phyloP scores from a whole-genome alignment of 2,329 filamentous ascomycete species.

The Trichophyton schoenleinii region DNA sequence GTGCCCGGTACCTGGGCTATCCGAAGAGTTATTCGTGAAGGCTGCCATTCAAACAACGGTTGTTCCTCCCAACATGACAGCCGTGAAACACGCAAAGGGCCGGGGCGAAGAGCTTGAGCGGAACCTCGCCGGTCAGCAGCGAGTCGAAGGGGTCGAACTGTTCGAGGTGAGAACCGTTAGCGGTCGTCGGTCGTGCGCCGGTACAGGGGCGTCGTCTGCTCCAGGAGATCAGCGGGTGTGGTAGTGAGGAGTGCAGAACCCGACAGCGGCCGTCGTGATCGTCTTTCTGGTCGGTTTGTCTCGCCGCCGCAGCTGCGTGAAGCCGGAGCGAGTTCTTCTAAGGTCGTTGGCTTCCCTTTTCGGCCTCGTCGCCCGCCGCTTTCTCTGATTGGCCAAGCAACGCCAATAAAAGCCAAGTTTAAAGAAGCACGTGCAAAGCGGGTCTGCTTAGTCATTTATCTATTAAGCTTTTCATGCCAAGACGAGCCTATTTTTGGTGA shows the following conservation, averaged over 20 bases:
- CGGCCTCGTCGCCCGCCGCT: slow-evolving; percentile 1
- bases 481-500: background rate
- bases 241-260: background rate
- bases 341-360: background rate
- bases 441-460: slow-evolving; percentile 7
- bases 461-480: slow-evolving; percentile 11
- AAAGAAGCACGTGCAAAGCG: background rate
- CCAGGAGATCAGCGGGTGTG: background rate
- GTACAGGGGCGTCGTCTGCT: background rate
- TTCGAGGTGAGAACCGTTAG: background rate
- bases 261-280: background rate
- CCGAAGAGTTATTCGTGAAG: background rate
- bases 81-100: background rate
- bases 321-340: background rate
- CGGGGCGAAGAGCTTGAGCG: background rate
- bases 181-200: background rate
- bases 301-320: background rate
- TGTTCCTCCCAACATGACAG: background rate
- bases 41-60: slow-evolving; percentile 7
- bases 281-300: background rate
- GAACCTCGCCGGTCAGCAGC: background rate
- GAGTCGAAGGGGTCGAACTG: background rate
- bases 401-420: slow-evolving; percentile 12
- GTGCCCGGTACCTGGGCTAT: slow-evolving; percentile 4
- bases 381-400: slow-evolving; percentile 4